These are phyloP conservation scores for Bassia scoparia DNA, from an alignment of 148 eudicot species.

Conservation along the genomic window DNA sequence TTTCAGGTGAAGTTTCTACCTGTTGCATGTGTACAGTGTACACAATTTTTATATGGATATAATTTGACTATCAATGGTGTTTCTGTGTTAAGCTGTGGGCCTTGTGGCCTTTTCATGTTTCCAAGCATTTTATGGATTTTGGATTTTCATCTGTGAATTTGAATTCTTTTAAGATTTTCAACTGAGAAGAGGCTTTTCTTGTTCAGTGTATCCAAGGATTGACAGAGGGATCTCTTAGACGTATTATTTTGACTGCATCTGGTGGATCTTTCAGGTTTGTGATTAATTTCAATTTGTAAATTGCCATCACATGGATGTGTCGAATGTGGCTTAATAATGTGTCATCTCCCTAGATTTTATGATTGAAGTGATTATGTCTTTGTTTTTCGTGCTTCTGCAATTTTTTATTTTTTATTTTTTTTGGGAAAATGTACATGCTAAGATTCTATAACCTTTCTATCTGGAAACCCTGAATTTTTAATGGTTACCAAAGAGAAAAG, in stretches of 20 bases:
- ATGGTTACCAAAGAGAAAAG: too few species aligned
- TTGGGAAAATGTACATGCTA: background rate
- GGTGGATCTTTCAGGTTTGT: constrained; percentile 96
- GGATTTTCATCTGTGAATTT: background rate
- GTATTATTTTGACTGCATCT: constrained; percentile 90
- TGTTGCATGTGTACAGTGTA: background rate
- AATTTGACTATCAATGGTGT: background rate
- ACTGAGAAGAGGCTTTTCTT: constrained; percentile 25
- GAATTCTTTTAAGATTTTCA: constrained; percentile 7
- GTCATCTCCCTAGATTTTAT: background rate
- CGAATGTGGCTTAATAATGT: background rate
- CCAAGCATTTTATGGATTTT: background rate
- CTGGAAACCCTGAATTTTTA: too few species aligned
- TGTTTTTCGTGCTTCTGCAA: background rate
- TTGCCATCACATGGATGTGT: background rate
- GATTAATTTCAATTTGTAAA: background rate
- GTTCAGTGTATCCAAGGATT: constrained; percentile 96
- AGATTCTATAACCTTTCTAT: too few species aligned
- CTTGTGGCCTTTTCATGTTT: background rate
- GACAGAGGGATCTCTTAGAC: constrained; percentile 95
- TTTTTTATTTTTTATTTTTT: background rate
- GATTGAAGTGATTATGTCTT: too few species aligned
- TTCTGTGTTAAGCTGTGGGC: background rate
- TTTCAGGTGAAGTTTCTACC: constrained; percentile 60
- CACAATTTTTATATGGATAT: background rate